Evolutionary conservation across 2,329 filamentous ascomycete species (phyloP).

Genomic region (Calonectria leucothoes): DNA sequence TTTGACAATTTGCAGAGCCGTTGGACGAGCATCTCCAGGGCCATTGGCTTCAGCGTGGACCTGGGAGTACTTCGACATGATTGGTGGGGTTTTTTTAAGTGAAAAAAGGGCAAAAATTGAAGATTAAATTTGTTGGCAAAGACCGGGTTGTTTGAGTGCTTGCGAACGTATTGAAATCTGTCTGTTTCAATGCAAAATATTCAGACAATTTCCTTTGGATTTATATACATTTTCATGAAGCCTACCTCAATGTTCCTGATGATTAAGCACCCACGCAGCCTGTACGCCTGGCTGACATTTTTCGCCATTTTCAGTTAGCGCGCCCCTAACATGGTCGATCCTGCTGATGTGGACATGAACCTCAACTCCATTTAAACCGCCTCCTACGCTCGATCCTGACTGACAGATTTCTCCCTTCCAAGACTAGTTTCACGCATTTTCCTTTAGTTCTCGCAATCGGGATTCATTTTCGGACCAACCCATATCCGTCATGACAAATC

Average conservation of each 20-base stretch:
- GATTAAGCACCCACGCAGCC: too few relatives aligned
- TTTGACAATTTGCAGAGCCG: not conserved
- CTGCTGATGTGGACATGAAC: not conserved
- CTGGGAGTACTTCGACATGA: not conserved
- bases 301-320: not conserved
- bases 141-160: not conserved
- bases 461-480: not conserved
- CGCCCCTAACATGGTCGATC: not conserved
- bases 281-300: not conserved
- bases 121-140: not conserved
- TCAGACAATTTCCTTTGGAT: not conserved
- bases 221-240: not conserved
- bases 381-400: not conserved
- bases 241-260: not conserved
- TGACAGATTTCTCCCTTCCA: not conserved
- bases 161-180: too few relatives aligned
- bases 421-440: not conserved
- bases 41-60: not conserved
- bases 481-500: not conserved
- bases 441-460: not conserved
- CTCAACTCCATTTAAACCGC: not conserved
- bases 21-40: not conserved
- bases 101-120: not conserved
- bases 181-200: not conserved
- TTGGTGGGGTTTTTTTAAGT: not conserved